Percentiles rank a stretch among this genome's conserved stretches.
These are phyloP conservation scores for Cynanchum wilfordii DNA, from an alignment of 257 asterid species.

Conservation along the genomic window DNA sequence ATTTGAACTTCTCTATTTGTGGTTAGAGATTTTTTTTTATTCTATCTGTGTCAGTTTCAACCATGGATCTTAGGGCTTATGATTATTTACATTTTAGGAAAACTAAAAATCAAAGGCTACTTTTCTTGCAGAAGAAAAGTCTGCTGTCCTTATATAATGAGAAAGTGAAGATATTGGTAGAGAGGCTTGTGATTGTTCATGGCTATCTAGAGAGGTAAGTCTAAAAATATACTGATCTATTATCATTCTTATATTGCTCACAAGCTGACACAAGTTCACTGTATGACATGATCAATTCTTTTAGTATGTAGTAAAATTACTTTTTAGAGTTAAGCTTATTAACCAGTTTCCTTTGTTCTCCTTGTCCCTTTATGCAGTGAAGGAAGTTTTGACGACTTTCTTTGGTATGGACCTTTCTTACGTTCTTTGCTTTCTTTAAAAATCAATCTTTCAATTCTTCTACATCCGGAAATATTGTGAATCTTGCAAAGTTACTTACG, in stretches of 20 bases:
- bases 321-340: neutral
- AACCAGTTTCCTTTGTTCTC: neutral
- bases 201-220: conserved; percentile 55
- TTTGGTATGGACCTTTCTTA: conserved; percentile 53
- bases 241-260: neutral
- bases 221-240: neutral
- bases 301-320: neutral
- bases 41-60: neutral
- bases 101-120: conserved; percentile 36
- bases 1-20: neutral
- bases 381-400: conserved; percentile 81
- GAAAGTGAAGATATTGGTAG: conserved; percentile 72
- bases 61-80: conserved; percentile 10
- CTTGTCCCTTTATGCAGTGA: conserved; percentile 56
- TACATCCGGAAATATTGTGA: neutral
- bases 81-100: conserved; percentile 28
- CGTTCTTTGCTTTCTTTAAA: conserved; percentile 9
- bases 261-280: neutral
- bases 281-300: neutral
- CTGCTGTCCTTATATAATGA: conserved; percentile 59
- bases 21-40: neutral
- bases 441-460: conserved; percentile 7
- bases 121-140: conserved; percentile 76
- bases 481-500: conserved; percentile 24
- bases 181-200: conserved; percentile 63